Evolutionary conservation across 2,329 filamentous ascomycete species (phyloP), one percentile per base, ranked within the genome.

Genomic region (Scorias spongiosa): DNA sequence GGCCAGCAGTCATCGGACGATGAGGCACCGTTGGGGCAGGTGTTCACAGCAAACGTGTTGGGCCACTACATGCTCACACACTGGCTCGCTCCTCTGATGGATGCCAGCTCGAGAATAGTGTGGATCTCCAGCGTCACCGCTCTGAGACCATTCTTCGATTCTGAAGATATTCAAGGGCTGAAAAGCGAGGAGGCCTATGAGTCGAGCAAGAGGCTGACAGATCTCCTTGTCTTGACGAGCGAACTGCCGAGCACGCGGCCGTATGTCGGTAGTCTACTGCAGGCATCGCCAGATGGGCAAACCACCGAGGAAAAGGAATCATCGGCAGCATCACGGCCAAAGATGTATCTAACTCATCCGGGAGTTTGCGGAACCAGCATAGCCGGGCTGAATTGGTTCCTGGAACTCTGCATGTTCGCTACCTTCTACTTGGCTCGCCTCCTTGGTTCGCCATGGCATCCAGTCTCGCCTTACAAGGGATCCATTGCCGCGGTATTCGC

Each of bases 31-130:
- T 66, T 98, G 1, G 88, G 86, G 2, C 73, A 85, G 51, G 78
- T 94, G 14, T 98, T 96, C 60, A 82, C 81, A 59, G 81, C 89
- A 41, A 96, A 96, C 58, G 74, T 94, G 28, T 96, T 98, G 58
- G 91, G 91, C 0, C 91, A 98, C 66, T 96, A 98, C 60, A 66
- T 95, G 56, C 76, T 98, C 18, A 76, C 77, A 12, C 88, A 94
- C 61, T 78, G 81, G 57, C 72, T 96, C 10, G 72, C 82, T 51
- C 81, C 85, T 0, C 68, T 95, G 10, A 72, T 98, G 37, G 47
- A 47, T 8, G 52, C 53, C 66, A 68, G 54, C 67, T 76, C 42
- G 57, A 77, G 86, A 42, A 73, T 98, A 42, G 74, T 96, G 49
- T 96, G 89, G 88, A 78, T 87, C 9, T 84, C 81, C 49, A 93